Conservation (phyloP, 2,329 filamentous ascomycete genomes). For the Aspergillus ochraceoroseus region DNA sequence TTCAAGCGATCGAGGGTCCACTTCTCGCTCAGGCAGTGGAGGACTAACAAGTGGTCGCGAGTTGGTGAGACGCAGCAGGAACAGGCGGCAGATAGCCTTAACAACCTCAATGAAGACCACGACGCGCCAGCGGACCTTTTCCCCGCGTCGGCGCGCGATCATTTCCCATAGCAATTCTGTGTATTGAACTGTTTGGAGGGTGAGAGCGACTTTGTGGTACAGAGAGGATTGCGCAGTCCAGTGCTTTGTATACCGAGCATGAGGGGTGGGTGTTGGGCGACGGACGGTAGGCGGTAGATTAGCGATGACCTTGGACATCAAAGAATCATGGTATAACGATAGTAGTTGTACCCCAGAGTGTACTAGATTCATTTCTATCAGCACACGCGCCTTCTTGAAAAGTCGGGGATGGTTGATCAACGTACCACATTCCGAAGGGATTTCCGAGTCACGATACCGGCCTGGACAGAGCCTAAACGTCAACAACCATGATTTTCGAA, state of each 20-base stretch:
- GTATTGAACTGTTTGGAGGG: conserved; percentile 87
- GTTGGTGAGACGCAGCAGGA: conserved; percentile 76
- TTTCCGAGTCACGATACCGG: conserved; percentile 68
- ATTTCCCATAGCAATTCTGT: conserved; percentile 97
- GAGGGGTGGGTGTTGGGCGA: conserved; percentile 51
- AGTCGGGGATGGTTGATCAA: not conserved
- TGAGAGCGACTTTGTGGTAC: conserved; percentile 75
- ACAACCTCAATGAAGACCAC: conserved; percentile 78
- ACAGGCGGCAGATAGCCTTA: conserved; percentile 77
- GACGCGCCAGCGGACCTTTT: conserved; percentile 76
- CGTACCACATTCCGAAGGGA: conserved; percentile 80
- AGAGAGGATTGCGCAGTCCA: conserved; percentile 59
- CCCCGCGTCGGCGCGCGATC: conserved; percentile 78
- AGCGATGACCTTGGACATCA: conserved; percentile 64
- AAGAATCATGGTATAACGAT: conserved; percentile 84
- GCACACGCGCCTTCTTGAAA: conserved; percentile 11
- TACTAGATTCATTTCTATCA: conserved; percentile 44
- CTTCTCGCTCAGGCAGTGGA: conserved; percentile 77
- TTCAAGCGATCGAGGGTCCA: conserved; percentile 60
- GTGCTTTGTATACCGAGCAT: conserved; percentile 61
- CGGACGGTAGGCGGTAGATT: conserved; percentile 52
- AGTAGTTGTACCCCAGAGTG: conserved; percentile 86
- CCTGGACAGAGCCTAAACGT: conserved; percentile 24
- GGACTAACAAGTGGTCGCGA: conserved; percentile 78
- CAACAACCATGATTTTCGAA: not conserved